phyloP scores from a whole-genome alignment of 768 basidiomycete genomes.

The Cystofilobasidium ferigula region DNA sequence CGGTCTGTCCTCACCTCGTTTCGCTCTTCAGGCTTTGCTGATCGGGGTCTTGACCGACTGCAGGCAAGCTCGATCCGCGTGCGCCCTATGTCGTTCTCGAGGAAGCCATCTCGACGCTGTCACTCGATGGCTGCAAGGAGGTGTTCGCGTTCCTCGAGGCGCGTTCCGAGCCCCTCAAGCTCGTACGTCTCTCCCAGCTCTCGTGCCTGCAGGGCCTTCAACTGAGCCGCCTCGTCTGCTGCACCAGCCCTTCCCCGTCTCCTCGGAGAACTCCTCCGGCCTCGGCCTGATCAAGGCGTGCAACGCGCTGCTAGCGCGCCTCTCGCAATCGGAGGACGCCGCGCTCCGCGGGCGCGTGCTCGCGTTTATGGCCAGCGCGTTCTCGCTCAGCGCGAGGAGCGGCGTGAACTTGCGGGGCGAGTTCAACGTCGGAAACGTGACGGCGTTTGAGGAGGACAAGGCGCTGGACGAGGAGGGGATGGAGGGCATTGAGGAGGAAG shows the following conservation, averaged over 20 bases:
- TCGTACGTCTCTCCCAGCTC: slow-evolving; percentile 15
- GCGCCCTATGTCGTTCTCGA: slow-evolving; percentile 18
- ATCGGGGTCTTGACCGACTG: background rate
- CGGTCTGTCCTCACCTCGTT: background rate
- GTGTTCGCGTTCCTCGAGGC: slow-evolving; percentile 24
- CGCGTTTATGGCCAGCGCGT: slow-evolving; percentile 72
- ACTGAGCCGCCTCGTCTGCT: too few species aligned
- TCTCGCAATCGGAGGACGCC: slow-evolving; percentile 76
- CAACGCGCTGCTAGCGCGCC: slow-evolving; percentile 72
- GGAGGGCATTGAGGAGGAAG: slow-evolving; percentile 1
- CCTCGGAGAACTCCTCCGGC: slow-evolving; percentile 65
- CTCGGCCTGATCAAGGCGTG: slow-evolving; percentile 70
- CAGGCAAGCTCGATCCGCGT: slow-evolving; percentile 23
- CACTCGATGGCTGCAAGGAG: slow-evolving; percentile 6
- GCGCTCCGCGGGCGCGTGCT: slow-evolving; percentile 82
- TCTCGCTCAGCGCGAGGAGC: slow-evolving; percentile 76
- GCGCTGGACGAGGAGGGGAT: background rate
- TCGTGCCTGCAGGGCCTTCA: too few species aligned
- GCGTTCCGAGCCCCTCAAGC: slow-evolving; percentile 15
- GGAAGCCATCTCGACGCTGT: slow-evolving; percentile 12
- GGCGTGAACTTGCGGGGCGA: slow-evolving; percentile 76
- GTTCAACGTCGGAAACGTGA: slow-evolving; percentile 52
- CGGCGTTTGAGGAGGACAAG: background rate
- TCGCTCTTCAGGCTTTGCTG: background rate
- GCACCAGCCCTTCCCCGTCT: slow-evolving; percentile 13